phyloP scores from a whole-genome alignment of 192 early-diverging fungal species.

The Podila verticillata region DNA sequence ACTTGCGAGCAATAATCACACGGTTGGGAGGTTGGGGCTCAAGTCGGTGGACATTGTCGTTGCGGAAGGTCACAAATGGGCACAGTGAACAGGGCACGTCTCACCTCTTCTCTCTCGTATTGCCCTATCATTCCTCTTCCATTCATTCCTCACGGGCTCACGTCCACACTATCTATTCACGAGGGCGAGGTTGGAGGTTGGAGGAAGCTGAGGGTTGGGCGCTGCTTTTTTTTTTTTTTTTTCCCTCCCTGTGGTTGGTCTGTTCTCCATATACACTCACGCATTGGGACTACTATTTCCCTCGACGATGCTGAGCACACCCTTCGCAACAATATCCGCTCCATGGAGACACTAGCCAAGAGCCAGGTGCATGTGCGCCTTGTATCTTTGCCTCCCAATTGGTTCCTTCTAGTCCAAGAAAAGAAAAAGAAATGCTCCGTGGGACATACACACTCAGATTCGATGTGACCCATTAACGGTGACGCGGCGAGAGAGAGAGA shows the following conservation, averaged over 20 bases:
- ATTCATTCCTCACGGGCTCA: not conserved
- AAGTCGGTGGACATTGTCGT: no score
- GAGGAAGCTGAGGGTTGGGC: not conserved
- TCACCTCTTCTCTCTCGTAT: no score
- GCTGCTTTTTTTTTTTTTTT: not conserved
- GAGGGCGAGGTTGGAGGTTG: not conserved
- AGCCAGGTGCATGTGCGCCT: not conserved
- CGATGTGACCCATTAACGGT: no score
- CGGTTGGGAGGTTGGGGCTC: no score
- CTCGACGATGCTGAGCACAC: not conserved
- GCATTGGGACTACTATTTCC: no score
- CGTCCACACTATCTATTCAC: not conserved
- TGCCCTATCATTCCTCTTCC: not conserved
- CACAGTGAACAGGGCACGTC: no score
- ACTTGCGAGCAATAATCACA: no score
- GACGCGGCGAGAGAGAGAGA: no score
- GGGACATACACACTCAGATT: slow-evolving; percentile 4
- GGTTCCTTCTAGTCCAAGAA: not conserved
- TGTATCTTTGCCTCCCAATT: not conserved
- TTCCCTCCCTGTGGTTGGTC: not conserved
- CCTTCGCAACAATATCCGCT: not conserved
- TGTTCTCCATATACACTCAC: no score
- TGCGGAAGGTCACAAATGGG: no score
- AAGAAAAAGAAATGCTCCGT: slow-evolving; percentile 18
- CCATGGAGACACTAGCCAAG: not conserved